Base-by-base conservation (phyloP, 2,329 filamentous ascomycete genomes). In the Monosporascus cannonballus region DNA sequence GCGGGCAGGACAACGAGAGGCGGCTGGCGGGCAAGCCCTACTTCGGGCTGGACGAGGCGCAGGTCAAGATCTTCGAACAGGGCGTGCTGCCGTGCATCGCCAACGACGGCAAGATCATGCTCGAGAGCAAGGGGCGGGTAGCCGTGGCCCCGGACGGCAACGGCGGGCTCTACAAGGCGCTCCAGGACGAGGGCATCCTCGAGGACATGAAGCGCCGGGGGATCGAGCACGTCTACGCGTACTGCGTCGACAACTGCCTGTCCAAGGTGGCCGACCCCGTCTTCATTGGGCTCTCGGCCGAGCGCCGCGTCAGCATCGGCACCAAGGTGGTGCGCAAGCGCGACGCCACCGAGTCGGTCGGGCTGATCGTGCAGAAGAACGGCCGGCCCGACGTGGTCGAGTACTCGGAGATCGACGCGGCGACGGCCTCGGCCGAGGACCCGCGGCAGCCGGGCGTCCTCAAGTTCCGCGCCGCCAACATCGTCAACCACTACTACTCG, bases 261-360 rank as follows among this genome's bases (percentile, higher is more conserved):
- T 93, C 96, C 70, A 93, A 90, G 75, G 93, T 99, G n/a, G 93
- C 93, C 27, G 94, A 99, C 67, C 94, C 94, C 15, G 82, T 90
- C 62, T 97, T 99, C 76, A 86, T 97, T 64, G 94, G 94, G 62
- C 97, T 97, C 74, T 83, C 91, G 4, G 91, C 93, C 42, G 83
- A 86, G 49, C 89, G 93, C 71, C 76, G 90, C 55, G 93, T 96
- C 62, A 91, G 96, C 73, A 95, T 99, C 65, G 93, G 93, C 34
- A 99, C 94, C 62, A 99, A 99, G 79, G 94, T 96, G n/a, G 94
- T 99, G 56, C 90, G 94, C 63, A 99, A 99, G 84, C 91, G 94
- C 64, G 89, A 93, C 68, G 93, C 94, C 50, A 95, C 90, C 67
- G 94, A 99, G 76, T 91, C 91, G 1, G 94, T 99, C 38, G 94